Conservation (phyloP, 345 rosid genomes). For the Firmiana major region DNA sequence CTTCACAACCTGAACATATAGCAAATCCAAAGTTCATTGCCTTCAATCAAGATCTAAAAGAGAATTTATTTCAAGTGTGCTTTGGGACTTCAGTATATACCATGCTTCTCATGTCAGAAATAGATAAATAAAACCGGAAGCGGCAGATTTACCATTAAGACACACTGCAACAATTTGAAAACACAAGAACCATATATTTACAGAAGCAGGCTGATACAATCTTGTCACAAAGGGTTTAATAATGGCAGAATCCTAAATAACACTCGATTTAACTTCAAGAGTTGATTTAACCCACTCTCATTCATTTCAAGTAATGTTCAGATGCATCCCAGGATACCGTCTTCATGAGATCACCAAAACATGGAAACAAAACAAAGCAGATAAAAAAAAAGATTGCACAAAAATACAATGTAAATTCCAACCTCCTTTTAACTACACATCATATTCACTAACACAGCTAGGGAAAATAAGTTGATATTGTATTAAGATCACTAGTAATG, state of each 20-base stretch:
- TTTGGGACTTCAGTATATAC: neutral
- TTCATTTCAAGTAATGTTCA: neutral
- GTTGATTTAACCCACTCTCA: neutral
- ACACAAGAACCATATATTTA: neutral
- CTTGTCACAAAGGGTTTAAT: neutral
- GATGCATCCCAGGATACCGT: neutral
- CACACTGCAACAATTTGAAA: neutral
- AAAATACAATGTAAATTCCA: constrained; percentile 1
- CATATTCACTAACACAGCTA: neutral
- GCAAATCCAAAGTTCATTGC: neutral
- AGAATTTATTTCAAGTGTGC: neutral
- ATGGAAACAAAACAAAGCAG: neutral
- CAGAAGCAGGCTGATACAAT: neutral
- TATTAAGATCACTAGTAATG: neutral
- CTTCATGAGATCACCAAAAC: neutral
- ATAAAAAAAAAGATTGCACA: neutral
- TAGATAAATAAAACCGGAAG: neutral
- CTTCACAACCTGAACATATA: neutral
- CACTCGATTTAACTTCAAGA: neutral
- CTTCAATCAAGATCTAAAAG: neutral
- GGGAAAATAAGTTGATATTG: neutral
- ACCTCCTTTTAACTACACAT: neutral
- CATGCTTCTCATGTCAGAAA: neutral
- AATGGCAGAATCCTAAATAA: neutral
- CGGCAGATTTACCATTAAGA: neutral